Percentiles rank a stretch among this genome's conserved stretches.
Conservation (phyloP, 352 stramenopile genomes). For the Globisporangium perplexum region DNA sequence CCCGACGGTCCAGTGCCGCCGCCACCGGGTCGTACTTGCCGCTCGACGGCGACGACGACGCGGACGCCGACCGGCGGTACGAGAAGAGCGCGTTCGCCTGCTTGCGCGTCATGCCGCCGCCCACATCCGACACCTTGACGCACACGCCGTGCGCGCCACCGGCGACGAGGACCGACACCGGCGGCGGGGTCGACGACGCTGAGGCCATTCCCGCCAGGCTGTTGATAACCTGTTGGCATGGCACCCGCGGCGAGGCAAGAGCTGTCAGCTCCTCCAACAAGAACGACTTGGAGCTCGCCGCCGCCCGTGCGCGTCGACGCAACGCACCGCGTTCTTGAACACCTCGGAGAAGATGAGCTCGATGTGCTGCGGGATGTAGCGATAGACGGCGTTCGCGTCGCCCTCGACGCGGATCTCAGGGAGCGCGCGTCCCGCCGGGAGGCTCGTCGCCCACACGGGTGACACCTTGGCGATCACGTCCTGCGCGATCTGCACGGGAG, state of each 20-base stretch:
- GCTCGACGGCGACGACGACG: constrained; percentile 8
- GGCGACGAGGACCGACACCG: constrained; percentile 56
- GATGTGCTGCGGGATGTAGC: constrained; percentile 80
- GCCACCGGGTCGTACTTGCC: constrained; percentile 65
- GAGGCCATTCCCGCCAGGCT: constrained; percentile 27
- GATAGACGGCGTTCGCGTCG: constrained; percentile 51
- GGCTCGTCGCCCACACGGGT: constrained; percentile 48
- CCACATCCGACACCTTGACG: constrained; percentile 77
- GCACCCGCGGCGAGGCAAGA: neutral
- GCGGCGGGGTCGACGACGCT: constrained; percentile 25
- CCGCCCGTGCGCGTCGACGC: neutral
- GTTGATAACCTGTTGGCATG: constrained; percentile 27
- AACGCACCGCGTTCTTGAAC: constrained; percentile 67
- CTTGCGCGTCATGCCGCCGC: constrained; percentile 67
- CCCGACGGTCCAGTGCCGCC: constrained; percentile 59
- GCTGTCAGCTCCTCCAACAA: neutral
- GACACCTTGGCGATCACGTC: constrained; percentile 47
- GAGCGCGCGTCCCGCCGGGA: constrained; percentile 31
- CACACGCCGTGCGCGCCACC: constrained; percentile 66
- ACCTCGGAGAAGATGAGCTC: constrained; percentile 78
- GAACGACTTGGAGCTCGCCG: neutral
- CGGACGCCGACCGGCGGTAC: constrained; percentile 40
- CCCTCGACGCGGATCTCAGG: constrained; percentile 55
- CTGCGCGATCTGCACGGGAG: constrained; percentile 57
- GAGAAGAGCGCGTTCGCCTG: constrained; percentile 65